phyloP scores from a whole-genome alignment of 345 rosid genomes.

The Arabis hirsuta region DNA sequence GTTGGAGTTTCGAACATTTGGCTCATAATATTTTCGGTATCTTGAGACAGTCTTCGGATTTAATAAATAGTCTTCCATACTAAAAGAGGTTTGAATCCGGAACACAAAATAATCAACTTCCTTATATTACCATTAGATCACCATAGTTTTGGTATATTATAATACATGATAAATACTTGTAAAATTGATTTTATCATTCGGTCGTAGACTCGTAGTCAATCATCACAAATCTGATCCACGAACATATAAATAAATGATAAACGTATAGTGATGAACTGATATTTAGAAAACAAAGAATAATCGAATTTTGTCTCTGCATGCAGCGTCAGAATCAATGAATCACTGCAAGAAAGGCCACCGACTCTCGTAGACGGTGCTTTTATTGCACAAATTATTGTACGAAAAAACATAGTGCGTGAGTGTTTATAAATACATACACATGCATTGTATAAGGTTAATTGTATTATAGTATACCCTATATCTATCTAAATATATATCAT shows the following conservation, averaged over 20 bases:
- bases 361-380: conserved; percentile 38
- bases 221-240: not conserved
- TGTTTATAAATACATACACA: conserved; percentile 33
- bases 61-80: too few relatives aligned
- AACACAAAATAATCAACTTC: too few relatives aligned
- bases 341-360: conserved; percentile 37
- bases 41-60: too few relatives aligned
- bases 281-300: conserved; percentile 17
- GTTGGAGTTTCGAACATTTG: too few relatives aligned
- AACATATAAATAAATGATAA: not conserved
- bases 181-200: conserved; percentile 1
- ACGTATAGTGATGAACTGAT: not conserved
- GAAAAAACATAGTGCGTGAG: conserved; percentile 34
- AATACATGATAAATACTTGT: not conserved
- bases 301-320: conserved; percentile 36
- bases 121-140: too few relatives aligned
- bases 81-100: too few relatives aligned
- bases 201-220: conserved; percentile 14
- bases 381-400: conserved; percentile 37
- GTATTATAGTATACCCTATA: not conserved
- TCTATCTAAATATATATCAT: too few relatives aligned
- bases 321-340: conserved; percentile 21
- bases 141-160: too few relatives aligned
- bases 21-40: too few relatives aligned
- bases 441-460: conserved; percentile 15